Conservation (phyloP, 345 rosid species). For the Salix koriyanagi region DNA sequence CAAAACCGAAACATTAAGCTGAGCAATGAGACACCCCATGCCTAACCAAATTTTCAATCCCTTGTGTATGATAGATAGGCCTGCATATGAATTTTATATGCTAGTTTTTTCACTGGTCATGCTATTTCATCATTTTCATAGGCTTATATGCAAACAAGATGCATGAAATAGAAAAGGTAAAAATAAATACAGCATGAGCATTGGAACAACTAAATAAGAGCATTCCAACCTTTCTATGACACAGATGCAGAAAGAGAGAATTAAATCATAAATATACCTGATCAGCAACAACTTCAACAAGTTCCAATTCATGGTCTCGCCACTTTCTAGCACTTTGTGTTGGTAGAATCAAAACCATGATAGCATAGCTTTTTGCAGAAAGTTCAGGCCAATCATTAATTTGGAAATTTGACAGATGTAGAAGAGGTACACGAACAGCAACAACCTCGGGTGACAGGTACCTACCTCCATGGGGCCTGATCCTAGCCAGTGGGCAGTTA, state of each 20-base stretch:
- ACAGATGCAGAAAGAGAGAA: not conserved
- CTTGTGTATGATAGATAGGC: not conserved
- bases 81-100: not conserved
- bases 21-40: not conserved
- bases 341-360: constrained; percentile 91
- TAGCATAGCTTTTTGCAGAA: constrained; percentile 69
- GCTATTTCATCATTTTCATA: not conserved
- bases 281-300: constrained; percentile 89
- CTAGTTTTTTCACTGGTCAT: not conserved
- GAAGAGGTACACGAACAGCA: constrained; percentile 90
- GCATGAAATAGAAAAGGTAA: too few species aligned
- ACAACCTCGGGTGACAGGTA: constrained; percentile 70
- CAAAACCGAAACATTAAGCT: not conserved
- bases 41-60: not conserved
- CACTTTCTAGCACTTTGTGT: constrained; percentile 75
- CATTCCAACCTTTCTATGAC: not conserved
- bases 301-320: constrained; percentile 92
- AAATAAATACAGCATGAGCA: not conserved
- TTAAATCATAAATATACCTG: constrained; percentile 51
- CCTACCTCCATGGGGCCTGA: constrained; percentile 62
- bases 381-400: constrained; percentile 80
- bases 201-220: not conserved
- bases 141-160: not conserved
- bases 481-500: constrained; percentile 70
- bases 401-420: constrained; percentile 76